Conservation (phyloP, 2,329 filamentous ascomycete species). For the Xylariaceae sp. region DNA sequence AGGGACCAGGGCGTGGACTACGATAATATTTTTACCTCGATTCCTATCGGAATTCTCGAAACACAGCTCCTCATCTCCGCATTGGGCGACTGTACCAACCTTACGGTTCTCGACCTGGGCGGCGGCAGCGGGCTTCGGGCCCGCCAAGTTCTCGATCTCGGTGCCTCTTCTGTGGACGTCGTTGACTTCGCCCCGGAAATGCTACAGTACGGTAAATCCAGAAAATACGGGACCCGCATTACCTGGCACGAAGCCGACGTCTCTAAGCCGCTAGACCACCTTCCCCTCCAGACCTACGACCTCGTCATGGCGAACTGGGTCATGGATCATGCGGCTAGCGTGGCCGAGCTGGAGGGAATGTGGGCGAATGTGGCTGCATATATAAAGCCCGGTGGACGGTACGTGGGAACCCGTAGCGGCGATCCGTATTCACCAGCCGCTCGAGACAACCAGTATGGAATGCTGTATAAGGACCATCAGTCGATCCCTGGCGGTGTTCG, state of each 20-base stretch:
- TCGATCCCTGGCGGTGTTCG: constrained; percentile 20
- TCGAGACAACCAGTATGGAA: constrained; percentile 19
- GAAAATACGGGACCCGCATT: constrained; percentile 1
- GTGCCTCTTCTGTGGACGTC: constrained; percentile 4
- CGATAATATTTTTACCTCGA: too few species aligned
- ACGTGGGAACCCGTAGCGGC: constrained; percentile 28
- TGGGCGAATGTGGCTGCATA: constrained; percentile 31
- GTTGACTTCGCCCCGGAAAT: constrained; percentile 7
- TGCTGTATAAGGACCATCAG: constrained; percentile 18
- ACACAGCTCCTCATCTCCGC: too few species aligned
- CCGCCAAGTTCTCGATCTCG: constrained; percentile 3
- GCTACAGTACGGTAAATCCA: not conserved
- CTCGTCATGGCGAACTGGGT: constrained; percentile 40
- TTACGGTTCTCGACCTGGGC: constrained; percentile 5
- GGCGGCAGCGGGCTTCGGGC: constrained; percentile 4
- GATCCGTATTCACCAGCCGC: constrained; percentile 18
- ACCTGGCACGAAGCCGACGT: not conserved
- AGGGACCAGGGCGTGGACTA: too few species aligned
- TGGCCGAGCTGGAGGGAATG: constrained; percentile 33
- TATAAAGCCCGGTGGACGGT: constrained; percentile 35
- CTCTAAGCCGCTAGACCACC: constrained; percentile 27
- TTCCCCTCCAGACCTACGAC: constrained; percentile 31
- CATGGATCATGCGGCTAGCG: constrained; percentile 33
- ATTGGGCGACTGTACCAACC: not conserved
- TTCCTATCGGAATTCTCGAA: too few species aligned